A percentile compares a stretch with the other conserved stretches of the same genome.
Conservation (phyloP, 2,329 filamentous ascomycete genomes). For the Fusarium fracticaudum region DNA sequence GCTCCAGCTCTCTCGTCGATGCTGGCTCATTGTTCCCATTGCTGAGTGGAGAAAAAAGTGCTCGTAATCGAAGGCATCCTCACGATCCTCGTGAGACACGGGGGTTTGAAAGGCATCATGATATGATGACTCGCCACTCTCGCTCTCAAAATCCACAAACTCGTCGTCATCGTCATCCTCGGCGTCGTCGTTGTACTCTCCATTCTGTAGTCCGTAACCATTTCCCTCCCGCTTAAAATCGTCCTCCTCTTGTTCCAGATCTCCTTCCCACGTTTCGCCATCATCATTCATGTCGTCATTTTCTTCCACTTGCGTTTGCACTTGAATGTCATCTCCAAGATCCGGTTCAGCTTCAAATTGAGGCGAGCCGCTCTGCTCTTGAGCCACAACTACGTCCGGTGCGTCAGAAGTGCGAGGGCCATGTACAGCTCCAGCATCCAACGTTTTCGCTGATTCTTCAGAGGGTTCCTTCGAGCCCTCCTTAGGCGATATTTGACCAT, state of each 20-base stretch:
- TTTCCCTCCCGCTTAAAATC: constrained; percentile 33
- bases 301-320: not conserved
- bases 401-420: not conserved
- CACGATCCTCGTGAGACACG: constrained; percentile 87
- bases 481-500: not conserved
- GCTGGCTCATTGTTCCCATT: constrained; percentile 76
- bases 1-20: constrained; percentile 53
- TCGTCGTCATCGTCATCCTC: constrained; percentile 47
- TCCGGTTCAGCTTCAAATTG: constrained; percentile 12
- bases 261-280: constrained; percentile 23
- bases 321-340: constrained; percentile 18
- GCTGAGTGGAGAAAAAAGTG: constrained; percentile 95
- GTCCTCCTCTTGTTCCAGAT: constrained; percentile 7
- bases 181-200: constrained; percentile 37
- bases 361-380: not conserved
- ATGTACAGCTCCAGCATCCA: constrained; percentile 15
- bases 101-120: constrained; percentile 68
- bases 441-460: constrained; percentile 12
- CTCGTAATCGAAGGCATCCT: constrained; percentile 96
- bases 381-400: not conserved
- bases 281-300: constrained; percentile 49
- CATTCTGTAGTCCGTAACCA: constrained; percentile 29
- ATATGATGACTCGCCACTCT: constrained; percentile 72
- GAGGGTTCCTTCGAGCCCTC: constrained; percentile 1
- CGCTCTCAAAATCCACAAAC: constrained; percentile 60